Evolutionary conservation across 345 rosid species (phyloP).

Genomic region (Sisymbrium irio): DNA sequence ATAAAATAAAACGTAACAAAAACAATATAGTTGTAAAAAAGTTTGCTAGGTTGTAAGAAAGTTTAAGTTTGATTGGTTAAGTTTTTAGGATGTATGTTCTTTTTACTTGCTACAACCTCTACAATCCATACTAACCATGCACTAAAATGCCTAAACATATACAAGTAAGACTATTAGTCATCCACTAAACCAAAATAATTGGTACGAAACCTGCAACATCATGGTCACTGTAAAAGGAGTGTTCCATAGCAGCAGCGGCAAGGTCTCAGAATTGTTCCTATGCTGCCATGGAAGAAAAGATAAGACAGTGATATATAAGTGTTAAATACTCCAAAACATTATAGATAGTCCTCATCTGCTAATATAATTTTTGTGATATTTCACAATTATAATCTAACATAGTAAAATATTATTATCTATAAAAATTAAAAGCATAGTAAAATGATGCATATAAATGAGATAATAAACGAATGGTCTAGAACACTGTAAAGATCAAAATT

Average conservation of each 20-base stretch:
- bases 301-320: background rate
- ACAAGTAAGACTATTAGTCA: background rate
- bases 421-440: background rate
- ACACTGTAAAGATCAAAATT: conserved; percentile 2
- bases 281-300: conserved; percentile 31
- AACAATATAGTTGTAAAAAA: no score
- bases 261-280: conserved; percentile 22
- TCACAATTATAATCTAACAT: background rate
- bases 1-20: no score
- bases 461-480: background rate
- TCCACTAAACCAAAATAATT: conserved; percentile 1
- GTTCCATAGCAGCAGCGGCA: conserved; percentile 48
- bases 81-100: no score
- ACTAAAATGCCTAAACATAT: background rate
- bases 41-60: no score
- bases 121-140: no score
- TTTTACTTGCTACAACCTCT: no score
- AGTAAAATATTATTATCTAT: background rate
- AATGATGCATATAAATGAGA: background rate
- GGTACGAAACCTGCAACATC: conserved; percentile 40
- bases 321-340: background rate
- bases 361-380: background rate
- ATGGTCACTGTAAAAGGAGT: conserved; percentile 25
- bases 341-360: background rate
- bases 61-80: no score